Base-by-base conservation (phyloP, 129 eudicot genomes). In the Lonicera japonica region DNA sequence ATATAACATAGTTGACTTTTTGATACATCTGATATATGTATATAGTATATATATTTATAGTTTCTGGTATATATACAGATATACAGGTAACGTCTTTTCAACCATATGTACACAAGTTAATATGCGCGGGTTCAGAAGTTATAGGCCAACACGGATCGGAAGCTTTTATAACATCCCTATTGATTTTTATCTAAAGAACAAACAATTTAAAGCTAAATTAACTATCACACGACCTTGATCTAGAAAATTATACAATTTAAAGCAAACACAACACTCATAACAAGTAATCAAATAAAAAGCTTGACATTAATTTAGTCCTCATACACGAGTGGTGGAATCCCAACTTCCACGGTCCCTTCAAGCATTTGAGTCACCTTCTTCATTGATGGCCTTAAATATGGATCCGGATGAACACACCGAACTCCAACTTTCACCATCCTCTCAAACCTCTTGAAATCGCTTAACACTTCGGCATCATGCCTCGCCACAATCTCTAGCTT, bases 301-400 rank as follows among this genome's bases (percentile, higher is more conserved):
- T 43, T 8, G 50, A 43, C 50, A 6, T 56, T 61, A n/a, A n/a
- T n/a, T n/a, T n/a, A 61, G 17, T 61, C 29, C 5, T 41, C n/a
- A 61, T 61, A 38, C 40, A 61, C 53, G n/a, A 61, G 24, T 20
- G 65, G 65, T 61, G 65, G 65, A 61, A 61, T 60, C 50, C 25
- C 65, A 41, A 60, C 65, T 40, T 60, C 65, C 15, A 20, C 18
- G 20, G 65, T 8, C 18, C 65, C 65, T 21, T 60, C 38, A 40
- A 60, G 65, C 65, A 41, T 17, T 17, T 40, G 65, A 20, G 53
- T 41, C 34, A 61, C 65, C 65, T 61, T 61, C 53, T 61, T 61
- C 65, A 61, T 61, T 17, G 64, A 60, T 11, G 64, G 65, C 36
- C 65, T 40, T 21, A 61, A 41, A 61, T 39, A n/a, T 17, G 65